Evolutionary conservation across 345 rosid genomes (phyloP).

Genomic region (Salix udensis): DNA sequence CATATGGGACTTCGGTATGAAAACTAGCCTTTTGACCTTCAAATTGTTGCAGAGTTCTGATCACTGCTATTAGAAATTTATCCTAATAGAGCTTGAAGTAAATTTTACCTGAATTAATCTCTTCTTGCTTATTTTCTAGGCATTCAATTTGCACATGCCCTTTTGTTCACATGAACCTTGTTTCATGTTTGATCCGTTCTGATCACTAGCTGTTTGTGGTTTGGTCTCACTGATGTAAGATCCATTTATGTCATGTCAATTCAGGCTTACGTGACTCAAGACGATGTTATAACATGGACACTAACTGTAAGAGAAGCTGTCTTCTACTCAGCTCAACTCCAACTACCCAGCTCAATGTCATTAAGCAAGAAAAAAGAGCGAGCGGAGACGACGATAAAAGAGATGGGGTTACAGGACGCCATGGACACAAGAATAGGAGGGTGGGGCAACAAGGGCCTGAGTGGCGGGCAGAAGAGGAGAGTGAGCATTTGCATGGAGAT

Average conservation of each 20-base stretch:
- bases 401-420: conserved; percentile 18
- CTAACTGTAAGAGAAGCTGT: conserved; percentile 20
- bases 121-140: no score
- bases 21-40: no score
- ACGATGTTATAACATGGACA: conserved; percentile 20
- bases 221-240: background rate
- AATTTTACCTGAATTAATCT: no score
- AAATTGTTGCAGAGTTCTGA: no score
- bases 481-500: conserved; percentile 28
- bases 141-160: no score
- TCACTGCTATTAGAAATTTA: no score
- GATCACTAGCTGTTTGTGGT: no score
- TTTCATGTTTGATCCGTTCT: no score
- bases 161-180: no score
- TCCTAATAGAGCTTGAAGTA: no score
- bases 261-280: conserved; percentile 30
- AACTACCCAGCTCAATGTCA: conserved; percentile 17
- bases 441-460: conserved; percentile 17
- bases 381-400: conserved; percentile 19
- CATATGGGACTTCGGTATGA: conserved; percentile 23
- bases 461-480: conserved; percentile 25
- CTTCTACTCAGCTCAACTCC: conserved; percentile 24
- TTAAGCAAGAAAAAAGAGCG: conserved; percentile 16
- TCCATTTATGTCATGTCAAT: no score
- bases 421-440: conserved; percentile 26